phyloP scores from a whole-genome alignment of 176 grass and related monocot genomes.

The Carex scoparia region DNA sequence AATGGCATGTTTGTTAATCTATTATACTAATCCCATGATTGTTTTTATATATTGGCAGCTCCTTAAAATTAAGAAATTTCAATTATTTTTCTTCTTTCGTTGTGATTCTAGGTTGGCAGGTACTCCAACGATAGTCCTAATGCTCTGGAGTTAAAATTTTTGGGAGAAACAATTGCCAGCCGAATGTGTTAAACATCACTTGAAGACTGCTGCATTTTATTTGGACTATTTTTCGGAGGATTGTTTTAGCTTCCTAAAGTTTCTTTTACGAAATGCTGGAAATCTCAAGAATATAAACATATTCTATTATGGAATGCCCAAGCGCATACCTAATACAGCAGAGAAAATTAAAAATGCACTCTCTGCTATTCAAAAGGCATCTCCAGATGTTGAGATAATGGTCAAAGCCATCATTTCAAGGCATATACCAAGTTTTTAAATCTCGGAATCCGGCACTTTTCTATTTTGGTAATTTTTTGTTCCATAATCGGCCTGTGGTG shows the following conservation, averaged over 20 bases:
- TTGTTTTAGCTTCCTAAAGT: not conserved
- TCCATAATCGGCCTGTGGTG: not conserved
- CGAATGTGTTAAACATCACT: slow-evolving; percentile 14
- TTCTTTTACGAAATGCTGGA: slow-evolving; percentile 7
- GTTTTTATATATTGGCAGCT: too few relatives aligned
- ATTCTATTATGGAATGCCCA: not conserved
- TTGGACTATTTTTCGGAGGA: not conserved
- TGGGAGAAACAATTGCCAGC: not conserved
- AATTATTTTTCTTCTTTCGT: not conserved
- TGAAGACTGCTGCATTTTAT: not conserved
- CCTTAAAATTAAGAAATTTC: too few relatives aligned
- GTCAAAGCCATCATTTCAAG: not conserved
- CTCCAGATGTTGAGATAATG: not conserved
- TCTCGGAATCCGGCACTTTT: not conserved
- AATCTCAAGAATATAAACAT: not conserved
- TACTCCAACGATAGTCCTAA: too few relatives aligned
- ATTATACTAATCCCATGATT: not conserved
- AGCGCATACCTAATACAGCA: not conserved
- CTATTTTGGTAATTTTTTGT: not conserved
- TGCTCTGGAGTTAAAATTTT: not conserved
- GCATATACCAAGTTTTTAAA: not conserved
- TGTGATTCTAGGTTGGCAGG: not conserved
- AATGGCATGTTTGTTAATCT: not conserved
- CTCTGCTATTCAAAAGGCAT: not conserved
- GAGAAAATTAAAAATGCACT: not conserved